Evolutionary conservation across 805 yeast species (phyloP).

Genomic region (Lachancea sp.): DNA sequence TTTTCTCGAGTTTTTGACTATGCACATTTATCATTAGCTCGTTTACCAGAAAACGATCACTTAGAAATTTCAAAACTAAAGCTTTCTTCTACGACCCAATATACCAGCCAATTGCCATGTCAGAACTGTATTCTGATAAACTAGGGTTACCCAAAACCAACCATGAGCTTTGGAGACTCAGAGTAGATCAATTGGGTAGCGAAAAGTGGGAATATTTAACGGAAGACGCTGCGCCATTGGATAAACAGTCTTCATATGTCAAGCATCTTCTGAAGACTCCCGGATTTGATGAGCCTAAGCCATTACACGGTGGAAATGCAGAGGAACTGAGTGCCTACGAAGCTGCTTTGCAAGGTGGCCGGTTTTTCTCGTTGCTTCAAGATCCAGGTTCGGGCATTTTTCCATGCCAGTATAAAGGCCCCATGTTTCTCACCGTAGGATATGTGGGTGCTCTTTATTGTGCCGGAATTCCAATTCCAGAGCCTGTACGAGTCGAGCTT

Average conservation of each 20-base stretch:
- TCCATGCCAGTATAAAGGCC: conserved; percentile 93
- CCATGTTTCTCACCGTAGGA: conserved; percentile 95
- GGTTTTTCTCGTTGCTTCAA: conserved; percentile 63
- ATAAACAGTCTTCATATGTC: conserved; percentile 49
- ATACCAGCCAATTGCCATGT: neutral
- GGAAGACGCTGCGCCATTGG: conserved; percentile 34
- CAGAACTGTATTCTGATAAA: conserved; percentile 53
- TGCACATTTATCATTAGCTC: neutral
- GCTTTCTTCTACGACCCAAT: neutral
- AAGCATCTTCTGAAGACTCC: conserved; percentile 47
- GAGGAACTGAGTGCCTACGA: conserved; percentile 40
- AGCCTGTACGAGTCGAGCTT: conserved; percentile 59
- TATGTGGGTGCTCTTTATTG: conserved; percentile 70
- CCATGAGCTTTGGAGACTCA: conserved; percentile 64
- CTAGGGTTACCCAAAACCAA: conserved; percentile 67
- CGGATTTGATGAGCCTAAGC: conserved; percentile 35
- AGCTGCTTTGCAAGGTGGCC: conserved; percentile 69
- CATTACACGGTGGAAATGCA: conserved; percentile 23
- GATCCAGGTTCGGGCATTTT: conserved; percentile 71
- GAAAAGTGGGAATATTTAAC: conserved; percentile 71
- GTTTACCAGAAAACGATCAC: neutral
- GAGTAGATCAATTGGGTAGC: conserved; percentile 64
- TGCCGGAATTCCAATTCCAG: conserved; percentile 61
- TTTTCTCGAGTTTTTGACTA: neutral
- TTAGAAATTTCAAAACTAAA: neutral